phyloP scores from a whole-genome alignment of 1,139 yeast genomes.

The Suhomyces atakaporum region DNA sequence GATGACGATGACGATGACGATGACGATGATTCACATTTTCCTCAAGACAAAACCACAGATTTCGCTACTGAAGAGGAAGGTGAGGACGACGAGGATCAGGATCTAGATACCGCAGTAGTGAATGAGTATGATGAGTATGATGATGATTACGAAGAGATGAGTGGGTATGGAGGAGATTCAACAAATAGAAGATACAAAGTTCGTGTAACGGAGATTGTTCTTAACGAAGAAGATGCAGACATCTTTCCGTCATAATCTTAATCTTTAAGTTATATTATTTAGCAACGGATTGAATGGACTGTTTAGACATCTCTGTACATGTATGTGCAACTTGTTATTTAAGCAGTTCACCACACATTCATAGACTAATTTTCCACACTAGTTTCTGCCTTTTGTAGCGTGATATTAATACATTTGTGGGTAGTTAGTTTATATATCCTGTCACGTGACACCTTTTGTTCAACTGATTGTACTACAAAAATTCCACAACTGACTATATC shows the following conservation, averaged over 20 bases:
- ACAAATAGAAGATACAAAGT: slow-evolving; percentile 40
- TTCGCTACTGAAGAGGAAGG: slow-evolving; percentile 3
- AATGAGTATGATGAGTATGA: slow-evolving; percentile 17
- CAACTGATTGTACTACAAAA: slow-evolving; percentile 1
- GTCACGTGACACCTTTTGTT: slow-evolving; percentile 1
- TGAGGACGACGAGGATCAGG: slow-evolving; percentile 15
- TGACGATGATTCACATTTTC: slow-evolving; percentile 15
- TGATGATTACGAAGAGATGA: slow-evolving; percentile 19
- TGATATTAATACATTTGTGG: too few relatives aligned
- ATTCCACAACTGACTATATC: neutral
- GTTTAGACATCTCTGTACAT: too few relatives aligned
- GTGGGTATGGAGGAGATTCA: slow-evolving; percentile 29
- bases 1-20: slow-evolving; percentile 23
- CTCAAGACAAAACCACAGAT: slow-evolving; percentile 2
- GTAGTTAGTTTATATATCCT: neutral
- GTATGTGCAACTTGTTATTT: too few relatives aligned
- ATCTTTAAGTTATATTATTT: too few relatives aligned
- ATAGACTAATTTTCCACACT: too few relatives aligned
- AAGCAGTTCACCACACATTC: too few relatives aligned
- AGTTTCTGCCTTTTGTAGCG: too few relatives aligned
- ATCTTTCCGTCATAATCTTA: slow-evolving; percentile 15
- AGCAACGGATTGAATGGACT: too few relatives aligned
- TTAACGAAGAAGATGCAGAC: slow-evolving; percentile 37
- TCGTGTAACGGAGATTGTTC: slow-evolving; percentile 54
- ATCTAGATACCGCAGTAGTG: slow-evolving; percentile 17